Base-by-base conservation (phyloP, 2,329 filamentous ascomycete species). In the Huntiella bhutanensis region DNA sequence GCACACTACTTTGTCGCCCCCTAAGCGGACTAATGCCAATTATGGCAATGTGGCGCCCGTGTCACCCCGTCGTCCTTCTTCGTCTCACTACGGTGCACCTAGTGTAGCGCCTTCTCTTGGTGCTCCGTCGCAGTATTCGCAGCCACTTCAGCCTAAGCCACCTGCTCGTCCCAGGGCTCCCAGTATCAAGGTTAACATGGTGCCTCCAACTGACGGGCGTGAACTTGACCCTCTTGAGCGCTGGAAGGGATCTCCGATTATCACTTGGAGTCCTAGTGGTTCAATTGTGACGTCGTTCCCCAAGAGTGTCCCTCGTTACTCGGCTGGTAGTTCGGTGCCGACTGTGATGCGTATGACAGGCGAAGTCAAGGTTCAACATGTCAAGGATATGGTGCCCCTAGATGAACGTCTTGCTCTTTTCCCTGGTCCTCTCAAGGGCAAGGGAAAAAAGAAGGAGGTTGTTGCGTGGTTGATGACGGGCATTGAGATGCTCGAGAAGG, bases 361-460 rank as follows among this genome's bases (percentile, higher is more conserved):
- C 2, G 82, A 88, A 53, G 74, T 95, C 17, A 84, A 78, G 54
- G 65, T 88, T n/a, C 72, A 76, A 51, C 80, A 73, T 53, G 70
- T 83, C 51, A 91, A 81, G 57, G 77, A 86, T 38, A 67, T 84
- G 28, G 65, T 83, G 39, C 77, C 82, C 4, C 64, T 86, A 6
- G 67, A 75, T 17, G 84, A 91, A 33, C 72, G 77, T 2, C 64
- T 91, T 42, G 71, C 75, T 13, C 85, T 79, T 54, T 96, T 96
- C 56, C 91, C 91, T 0, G 91, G 91, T 0, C 91, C 92, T 3
- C 65, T 98, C 22, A 86, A 81, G 60, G 73, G 77, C 36, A 96
- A 95, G 58, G 77, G 79, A 1, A 96, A 94, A 68, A 98, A 98
- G 69, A 98, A 96, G 65, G 88, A 98, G 46, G 73, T 85, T 0